These are phyloP conservation scores for Mycena indigotica DNA, from an alignment of 768 basidiomycete species.

Conservation along the genomic window DNA sequence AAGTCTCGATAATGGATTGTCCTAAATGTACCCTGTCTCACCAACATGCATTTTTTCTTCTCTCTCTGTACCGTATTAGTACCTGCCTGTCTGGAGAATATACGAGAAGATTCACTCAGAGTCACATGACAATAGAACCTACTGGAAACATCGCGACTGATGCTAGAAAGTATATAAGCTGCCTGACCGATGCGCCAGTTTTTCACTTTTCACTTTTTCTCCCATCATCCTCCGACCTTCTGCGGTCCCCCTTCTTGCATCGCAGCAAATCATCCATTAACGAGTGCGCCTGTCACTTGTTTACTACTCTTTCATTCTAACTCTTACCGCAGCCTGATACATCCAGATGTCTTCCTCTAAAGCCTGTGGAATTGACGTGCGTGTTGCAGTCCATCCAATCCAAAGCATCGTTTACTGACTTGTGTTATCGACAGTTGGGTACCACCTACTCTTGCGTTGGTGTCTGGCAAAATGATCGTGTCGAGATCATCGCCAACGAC, in stretches of 20 bases:
- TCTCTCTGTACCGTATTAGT: not conserved
- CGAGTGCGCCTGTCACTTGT: not conserved
- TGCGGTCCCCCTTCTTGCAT: conserved; percentile 1
- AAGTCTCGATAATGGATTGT: conserved; percentile 65
- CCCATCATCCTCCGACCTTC: not conserved
- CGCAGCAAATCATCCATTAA: not conserved
- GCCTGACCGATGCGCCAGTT: not conserved
- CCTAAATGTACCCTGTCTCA: conserved; percentile 24
- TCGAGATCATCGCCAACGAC: conserved; percentile 97
- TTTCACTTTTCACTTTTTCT: not conserved
- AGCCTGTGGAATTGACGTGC: conserved; percentile 89
- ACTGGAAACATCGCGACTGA: not conserved
- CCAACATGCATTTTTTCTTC: conserved; percentile 1
- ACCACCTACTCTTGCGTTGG: conserved; percentile 80
- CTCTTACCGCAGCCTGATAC: conserved; percentile 15
- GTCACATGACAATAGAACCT: not conserved
- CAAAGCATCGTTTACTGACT: conserved; percentile 8
- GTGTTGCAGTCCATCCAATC: conserved; percentile 34
- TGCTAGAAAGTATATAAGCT: not conserved
- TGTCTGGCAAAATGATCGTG: conserved; percentile 99
- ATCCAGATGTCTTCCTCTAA: conserved; percentile 61
- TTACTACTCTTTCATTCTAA: conserved; percentile 14
- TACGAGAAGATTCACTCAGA: not conserved
- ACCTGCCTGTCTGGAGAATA: not conserved
- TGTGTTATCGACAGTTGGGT: conserved; percentile 8